These are phyloP conservation scores for Camellia granthamiana DNA, from an alignment of 148 eudicot genomes.

Conservation along the genomic window DNA sequence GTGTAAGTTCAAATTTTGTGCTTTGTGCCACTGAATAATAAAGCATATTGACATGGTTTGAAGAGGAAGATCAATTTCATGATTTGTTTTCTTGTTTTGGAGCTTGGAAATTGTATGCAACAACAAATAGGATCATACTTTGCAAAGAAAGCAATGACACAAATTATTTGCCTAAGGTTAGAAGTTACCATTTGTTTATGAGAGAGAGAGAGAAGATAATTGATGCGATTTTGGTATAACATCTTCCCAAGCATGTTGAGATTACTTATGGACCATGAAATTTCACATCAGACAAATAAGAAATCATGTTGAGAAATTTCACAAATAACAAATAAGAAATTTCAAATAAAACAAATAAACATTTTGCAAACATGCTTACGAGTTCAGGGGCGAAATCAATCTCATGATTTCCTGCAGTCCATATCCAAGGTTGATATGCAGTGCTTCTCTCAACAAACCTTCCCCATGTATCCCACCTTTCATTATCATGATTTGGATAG, in stretches of 20 bases:
- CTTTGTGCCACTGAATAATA: neutral
- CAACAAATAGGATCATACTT: neutral
- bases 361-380: slow-evolving; percentile 35
- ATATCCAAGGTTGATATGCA: slow-evolving; percentile 97
- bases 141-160: neutral
- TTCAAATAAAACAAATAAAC: neutral
- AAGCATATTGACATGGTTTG: neutral
- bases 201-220: too few species aligned
- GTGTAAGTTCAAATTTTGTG: neutral
- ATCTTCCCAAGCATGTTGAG: neutral
- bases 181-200: neutral
- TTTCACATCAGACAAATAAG: neutral
- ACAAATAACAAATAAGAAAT: too few species aligned
- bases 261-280: neutral
- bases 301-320: neutral
- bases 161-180: neutral
- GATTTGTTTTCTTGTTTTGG: neutral
- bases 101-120: neutral
- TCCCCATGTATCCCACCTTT: slow-evolving; percentile 95
- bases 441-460: slow-evolving; percentile 75
- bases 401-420: slow-evolving; percentile 93
- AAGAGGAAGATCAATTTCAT: neutral
- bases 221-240: too few species aligned
- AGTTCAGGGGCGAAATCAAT: slow-evolving; percentile 82
- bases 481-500: slow-evolving; percentile 68